phyloP scores from a whole-genome alignment of 75 land plant species.

The Cupressus sempervirens region DNA sequence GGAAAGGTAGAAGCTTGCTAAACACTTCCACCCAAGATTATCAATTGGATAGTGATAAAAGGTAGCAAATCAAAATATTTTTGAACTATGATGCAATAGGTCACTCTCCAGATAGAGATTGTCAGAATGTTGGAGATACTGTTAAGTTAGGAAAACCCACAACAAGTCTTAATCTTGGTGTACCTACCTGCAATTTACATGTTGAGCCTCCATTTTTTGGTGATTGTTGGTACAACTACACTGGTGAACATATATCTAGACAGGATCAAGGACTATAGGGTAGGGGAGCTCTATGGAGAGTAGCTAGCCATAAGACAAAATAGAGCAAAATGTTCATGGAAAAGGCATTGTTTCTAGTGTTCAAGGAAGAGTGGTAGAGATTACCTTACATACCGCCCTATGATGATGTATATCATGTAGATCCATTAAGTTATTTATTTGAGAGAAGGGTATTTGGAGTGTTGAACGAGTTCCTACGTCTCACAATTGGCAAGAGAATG shows the following conservation, averaged over 20 bases:
- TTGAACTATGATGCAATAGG: conserved; percentile 98
- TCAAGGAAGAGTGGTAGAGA: too few relatives aligned
- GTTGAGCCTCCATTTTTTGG: conserved; percentile 83
- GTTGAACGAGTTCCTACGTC: too few relatives aligned
- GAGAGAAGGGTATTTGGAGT: too few relatives aligned
- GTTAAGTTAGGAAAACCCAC: conserved; percentile 98
- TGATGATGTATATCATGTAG: too few relatives aligned
- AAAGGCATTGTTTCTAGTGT: too few relatives aligned
- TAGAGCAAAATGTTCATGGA: too few relatives aligned
- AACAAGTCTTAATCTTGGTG: conserved; percentile 22
- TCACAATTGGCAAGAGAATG: too few relatives aligned
- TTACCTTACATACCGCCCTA: too few relatives aligned
- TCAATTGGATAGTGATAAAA: conserved; percentile 25
- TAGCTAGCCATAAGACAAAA: too few relatives aligned
- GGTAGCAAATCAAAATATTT: conserved; percentile 85
- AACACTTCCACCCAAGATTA: conserved; percentile 17
- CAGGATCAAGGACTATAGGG: too few relatives aligned
- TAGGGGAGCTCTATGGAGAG: too few relatives aligned
- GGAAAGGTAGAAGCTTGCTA: conserved; percentile 63
- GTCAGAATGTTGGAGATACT: conserved; percentile 66
- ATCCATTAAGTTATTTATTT: too few relatives aligned
- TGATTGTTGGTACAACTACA: conserved; percentile 99
- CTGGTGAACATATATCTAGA: conserved; percentile 84
- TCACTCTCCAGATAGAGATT: conserved; percentile 88
- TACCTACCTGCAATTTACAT: conserved; percentile 76